Percentiles rank a stretch among this genome's conserved stretches.
Conservation (phyloP, 1,284 basidiomycete genomes). For the Leccinum huronense region DNA sequence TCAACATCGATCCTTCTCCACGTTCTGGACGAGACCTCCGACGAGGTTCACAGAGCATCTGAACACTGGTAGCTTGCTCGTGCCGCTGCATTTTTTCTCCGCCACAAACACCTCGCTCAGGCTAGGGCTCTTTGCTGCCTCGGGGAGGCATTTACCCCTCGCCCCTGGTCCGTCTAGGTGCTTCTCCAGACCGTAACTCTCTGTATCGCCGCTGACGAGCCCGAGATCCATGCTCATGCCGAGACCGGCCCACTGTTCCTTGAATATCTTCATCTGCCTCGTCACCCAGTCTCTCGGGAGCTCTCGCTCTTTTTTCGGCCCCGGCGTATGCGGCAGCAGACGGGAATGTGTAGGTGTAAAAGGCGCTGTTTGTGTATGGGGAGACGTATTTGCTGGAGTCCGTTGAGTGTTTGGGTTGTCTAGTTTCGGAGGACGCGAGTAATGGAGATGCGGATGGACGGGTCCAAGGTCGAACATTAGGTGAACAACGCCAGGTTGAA, state of each 20-base stretch:
- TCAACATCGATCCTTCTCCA: constrained; percentile 56
- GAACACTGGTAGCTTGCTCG: constrained; percentile 34
- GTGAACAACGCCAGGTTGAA: constrained; percentile 53
- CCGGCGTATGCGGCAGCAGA: constrained; percentile 25
- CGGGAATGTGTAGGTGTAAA: constrained; percentile 46
- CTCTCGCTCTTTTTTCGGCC: constrained; percentile 45
- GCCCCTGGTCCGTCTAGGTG: constrained; percentile 79
- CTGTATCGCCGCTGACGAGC: constrained; percentile 70
- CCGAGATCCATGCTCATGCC: constrained; percentile 82
- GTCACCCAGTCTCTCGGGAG: constrained; percentile 81
- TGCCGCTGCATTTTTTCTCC: not conserved
- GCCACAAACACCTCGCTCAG: constrained; percentile 3
- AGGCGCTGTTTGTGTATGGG: constrained; percentile 37
- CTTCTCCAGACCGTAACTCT: constrained; percentile 88
- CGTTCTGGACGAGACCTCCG: constrained; percentile 58
- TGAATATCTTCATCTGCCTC: constrained; percentile 89
- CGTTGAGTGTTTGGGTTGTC: constrained; percentile 10
- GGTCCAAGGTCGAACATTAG: constrained; percentile 21
- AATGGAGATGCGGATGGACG: constrained; percentile 34
- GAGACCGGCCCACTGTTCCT: constrained; percentile 89
- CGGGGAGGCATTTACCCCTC: constrained; percentile 52
- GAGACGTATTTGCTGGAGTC: constrained; percentile 23
- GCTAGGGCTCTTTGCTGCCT: not conserved
- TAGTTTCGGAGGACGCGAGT: constrained; percentile 21
- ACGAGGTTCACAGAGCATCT: constrained; percentile 65